Base-by-base conservation (phyloP, 2,329 filamentous ascomycete genomes). In the Coniochaeta hoffmannii region DNA sequence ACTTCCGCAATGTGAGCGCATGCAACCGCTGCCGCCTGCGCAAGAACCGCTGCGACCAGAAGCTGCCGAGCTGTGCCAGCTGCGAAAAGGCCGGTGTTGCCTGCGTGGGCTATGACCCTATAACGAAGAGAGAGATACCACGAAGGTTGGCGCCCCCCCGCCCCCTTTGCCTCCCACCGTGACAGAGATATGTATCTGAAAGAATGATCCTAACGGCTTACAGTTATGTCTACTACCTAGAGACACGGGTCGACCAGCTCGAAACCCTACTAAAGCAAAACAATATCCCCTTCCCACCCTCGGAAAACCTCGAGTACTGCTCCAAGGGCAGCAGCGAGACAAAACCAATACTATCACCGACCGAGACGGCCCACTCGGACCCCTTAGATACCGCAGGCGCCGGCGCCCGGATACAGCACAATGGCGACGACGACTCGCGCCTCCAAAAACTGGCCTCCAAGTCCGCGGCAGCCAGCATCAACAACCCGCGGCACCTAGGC, bases 31-130 rank as follows among this genome's bases (percentile, higher is more conserved):
- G 93, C 71, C 83, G 93, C 49, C 75, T 95, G 69, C 83, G 93
- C 65, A 97, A 97, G 77, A 97, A 97, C 69, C 82, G 91, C 54
- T 97, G 93, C 72, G 93, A 97, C 72, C 93, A 97, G 78, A 87
- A 88, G 61, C 79, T 97, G 59, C 93, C 93, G 9, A 90, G 89
- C 64, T 97, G 93, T 70, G 87, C 89, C 41, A 90, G 89, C 63
- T 97, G 93, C 72, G 90, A 92, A 69, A 97, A 97, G 74, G 92
- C 89, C n/a, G 82, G 83, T 57, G 89, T 95, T 49, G 87, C 89
- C 62, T 97, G 94, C 69, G 90, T 97, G 53, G 93, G 93, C 59
- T 97, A 96, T 71, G 93, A 97, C 68, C 92, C 93, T 32, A 96
- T 97, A 66, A 96, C 90, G 24, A 97, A 97, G 78, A 86, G 89